These are phyloP conservation scores for Monosporascus sp. DNA, from an alignment of 2,329 filamentous ascomycete species.

Conservation along the genomic window DNA sequence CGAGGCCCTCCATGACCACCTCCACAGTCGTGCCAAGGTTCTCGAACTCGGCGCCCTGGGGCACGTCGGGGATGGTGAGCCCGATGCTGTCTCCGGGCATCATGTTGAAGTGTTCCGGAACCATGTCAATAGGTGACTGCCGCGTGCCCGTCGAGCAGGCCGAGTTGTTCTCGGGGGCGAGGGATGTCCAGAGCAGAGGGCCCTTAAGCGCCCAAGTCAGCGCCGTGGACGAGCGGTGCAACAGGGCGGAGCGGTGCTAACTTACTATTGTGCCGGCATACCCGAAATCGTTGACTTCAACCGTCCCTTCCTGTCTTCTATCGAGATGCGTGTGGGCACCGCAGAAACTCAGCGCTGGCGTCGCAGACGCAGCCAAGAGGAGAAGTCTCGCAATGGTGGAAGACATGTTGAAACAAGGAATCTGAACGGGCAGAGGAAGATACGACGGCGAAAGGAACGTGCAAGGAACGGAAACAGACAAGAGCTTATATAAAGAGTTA, in stretches of 20 bases:
- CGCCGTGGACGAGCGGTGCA: background rate
- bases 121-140: slow-evolving; percentile 56
- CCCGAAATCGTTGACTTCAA: slow-evolving; percentile 29
- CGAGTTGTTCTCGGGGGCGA: slow-evolving; percentile 35
- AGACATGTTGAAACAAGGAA: slow-evolving; percentile 10
- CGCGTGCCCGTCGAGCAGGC: slow-evolving; percentile 45
- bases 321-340: slow-evolving; percentile 25
- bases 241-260: background rate
- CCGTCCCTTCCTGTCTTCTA: slow-evolving; percentile 23
- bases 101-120: slow-evolving; percentile 28
- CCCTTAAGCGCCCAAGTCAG: slow-evolving; percentile 14
- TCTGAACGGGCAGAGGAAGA: background rate
- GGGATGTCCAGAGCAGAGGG: slow-evolving; percentile 29
- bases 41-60: slow-evolving; percentile 43
- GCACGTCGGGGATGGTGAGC: slow-evolving; percentile 37
- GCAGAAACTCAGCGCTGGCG: slow-evolving; percentile 23
- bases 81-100: slow-evolving; percentile 25
- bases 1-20: slow-evolving; percentile 43
- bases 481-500: background rate
- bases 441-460: background rate
- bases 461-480: background rate
- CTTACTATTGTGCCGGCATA: slow-evolving; percentile 17
- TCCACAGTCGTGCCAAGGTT: slow-evolving; percentile 55
- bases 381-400: slow-evolving; percentile 12
- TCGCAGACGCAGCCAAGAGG: slow-evolving; percentile 20